Base-by-base conservation (phyloP, 305 asterid species). In the Rubia peregrina region DNA sequence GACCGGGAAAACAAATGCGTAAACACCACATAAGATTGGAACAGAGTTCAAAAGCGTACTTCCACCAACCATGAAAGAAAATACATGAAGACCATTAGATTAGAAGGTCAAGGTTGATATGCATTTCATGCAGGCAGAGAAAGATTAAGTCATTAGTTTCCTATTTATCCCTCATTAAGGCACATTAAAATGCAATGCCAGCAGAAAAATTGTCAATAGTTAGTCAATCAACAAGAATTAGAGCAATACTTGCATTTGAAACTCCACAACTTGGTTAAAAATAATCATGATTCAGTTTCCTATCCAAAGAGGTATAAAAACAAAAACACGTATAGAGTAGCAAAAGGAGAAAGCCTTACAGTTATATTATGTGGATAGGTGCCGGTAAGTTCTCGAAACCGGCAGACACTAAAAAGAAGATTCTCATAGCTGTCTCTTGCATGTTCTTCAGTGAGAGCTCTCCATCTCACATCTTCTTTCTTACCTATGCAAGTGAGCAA, bases 361-460 rank as follows among this genome's bases (percentile, higher is more conserved):
- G 98, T 90, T 73, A 93, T 88, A 77, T 93, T 90, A 49, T 81
- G 80, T 22, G 98, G 98, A 82, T 93, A 91, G 59, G 83, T 70
- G 69, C 97, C 98, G 12, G 97, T 87, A 60, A 93, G 97, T 86
- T 93, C 98, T 68, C 97, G 87, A 75, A 93, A 93, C 69, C 97
- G 88, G 75, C 98, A 93, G 49, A 93, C 71, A 38, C 97, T 91
- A 59, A 93, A 93, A 72, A 93, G 88, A 77, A 93, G 90, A 85
- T 93, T 93, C 80, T 93, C 98, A 61, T 88, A 93, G 87, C 97
- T 91, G 80, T 93, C 98, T 77, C 98, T 84, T 36, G 98, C 98
- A 78, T 93, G 96, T 76, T 93, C 98, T 81, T 93, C 98, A 1
- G 98, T 93, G 33, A 91, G 88, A 56, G 97, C 88, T 81, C 96